These are phyloP conservation scores for Fusarium anthophilum DNA, from an alignment of 2,329 filamentous ascomycete genomes.

Conservation along the genomic window DNA sequence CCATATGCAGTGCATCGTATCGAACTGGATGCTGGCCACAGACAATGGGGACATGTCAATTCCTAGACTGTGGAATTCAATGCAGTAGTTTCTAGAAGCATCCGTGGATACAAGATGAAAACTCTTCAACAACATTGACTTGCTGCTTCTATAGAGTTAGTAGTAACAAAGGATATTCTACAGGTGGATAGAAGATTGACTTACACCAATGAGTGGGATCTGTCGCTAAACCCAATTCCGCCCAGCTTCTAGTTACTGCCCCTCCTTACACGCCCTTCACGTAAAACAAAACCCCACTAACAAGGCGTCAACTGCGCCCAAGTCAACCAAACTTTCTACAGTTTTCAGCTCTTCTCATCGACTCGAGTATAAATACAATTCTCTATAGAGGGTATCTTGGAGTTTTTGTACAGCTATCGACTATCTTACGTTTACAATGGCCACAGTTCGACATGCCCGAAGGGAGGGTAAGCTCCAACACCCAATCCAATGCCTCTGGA, in stretches of 20 bases:
- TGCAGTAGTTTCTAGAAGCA: background rate
- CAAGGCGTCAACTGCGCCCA: conserved; percentile 8
- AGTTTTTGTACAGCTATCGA: background rate
- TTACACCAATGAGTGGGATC: background rate
- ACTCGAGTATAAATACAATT: background rate
- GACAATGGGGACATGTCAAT: background rate
- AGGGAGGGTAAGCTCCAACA: conserved; percentile 32
- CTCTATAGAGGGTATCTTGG: background rate
- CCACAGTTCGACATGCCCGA: conserved; percentile 41
- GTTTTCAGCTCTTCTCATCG: background rate
- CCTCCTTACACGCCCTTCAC: conserved; percentile 32
- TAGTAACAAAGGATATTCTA: background rate
- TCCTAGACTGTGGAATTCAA: background rate
- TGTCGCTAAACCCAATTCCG: conserved; percentile 1
- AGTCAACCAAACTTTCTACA: background rate
- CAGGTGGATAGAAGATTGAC: background rate
- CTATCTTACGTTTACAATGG: conserved; percentile 32
- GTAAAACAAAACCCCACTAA: conserved; percentile 11
- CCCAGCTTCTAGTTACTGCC: conserved; percentile 2
- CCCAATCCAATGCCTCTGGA: background rate
- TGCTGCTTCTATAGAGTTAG: background rate
- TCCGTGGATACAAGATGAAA: background rate
- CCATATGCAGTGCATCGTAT: background rate
- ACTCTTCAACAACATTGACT: background rate
- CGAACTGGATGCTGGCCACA: background rate